A percentile compares a stretch with the other conserved stretches of the same genome.
Evolutionary conservation across 495 filamentous ascomycete species (phyloP).

Genomic region (Aspergillus panamensis): DNA sequence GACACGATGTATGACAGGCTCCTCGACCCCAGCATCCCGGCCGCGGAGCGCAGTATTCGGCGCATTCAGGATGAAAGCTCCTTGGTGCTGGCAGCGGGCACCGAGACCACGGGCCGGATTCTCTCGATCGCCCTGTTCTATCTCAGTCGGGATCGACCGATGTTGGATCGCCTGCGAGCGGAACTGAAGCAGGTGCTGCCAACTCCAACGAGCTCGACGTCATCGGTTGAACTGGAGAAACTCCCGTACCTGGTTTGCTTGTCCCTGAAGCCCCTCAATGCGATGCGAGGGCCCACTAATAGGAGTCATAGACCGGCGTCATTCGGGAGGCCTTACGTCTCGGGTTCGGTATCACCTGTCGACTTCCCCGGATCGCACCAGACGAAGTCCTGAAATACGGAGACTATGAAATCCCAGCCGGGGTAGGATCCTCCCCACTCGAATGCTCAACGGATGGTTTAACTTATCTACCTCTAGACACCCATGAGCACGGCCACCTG

Average conservation of each 20-base stretch:
- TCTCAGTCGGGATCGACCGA: slow-evolving; percentile 11
- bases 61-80: slow-evolving; percentile 40
- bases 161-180: slow-evolving; percentile 21
- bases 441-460: slow-evolving; percentile 14
- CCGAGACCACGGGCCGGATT: slow-evolving; percentile 37
- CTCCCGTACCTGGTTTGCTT: slow-evolving; percentile 47
- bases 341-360: slow-evolving; percentile 37
- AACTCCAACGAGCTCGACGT: slow-evolving; percentile 22
- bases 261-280: neutral
- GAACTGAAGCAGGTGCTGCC: slow-evolving; percentile 34
- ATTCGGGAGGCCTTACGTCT: slow-evolving; percentile 49
- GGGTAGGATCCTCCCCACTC: slow-evolving; percentile 24
- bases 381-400: slow-evolving; percentile 37
- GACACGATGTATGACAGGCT: slow-evolving; percentile 24
- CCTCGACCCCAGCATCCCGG: slow-evolving; percentile 22
- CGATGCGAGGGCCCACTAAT: too few relatives aligned
- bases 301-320: slow-evolving; percentile 31
- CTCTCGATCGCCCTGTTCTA: slow-evolving; percentile 25
- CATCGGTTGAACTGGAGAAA: slow-evolving; percentile 44
- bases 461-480: slow-evolving; percentile 23
- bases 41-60: slow-evolving; percentile 22
- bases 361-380: slow-evolving; percentile 42
- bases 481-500: slow-evolving; percentile 47
- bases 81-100: slow-evolving; percentile 39
- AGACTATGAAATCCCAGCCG: slow-evolving; percentile 34